Base-by-base conservation (phyloP, 2,329 filamentous ascomycete species). In the Blastomyces silverae region DNA sequence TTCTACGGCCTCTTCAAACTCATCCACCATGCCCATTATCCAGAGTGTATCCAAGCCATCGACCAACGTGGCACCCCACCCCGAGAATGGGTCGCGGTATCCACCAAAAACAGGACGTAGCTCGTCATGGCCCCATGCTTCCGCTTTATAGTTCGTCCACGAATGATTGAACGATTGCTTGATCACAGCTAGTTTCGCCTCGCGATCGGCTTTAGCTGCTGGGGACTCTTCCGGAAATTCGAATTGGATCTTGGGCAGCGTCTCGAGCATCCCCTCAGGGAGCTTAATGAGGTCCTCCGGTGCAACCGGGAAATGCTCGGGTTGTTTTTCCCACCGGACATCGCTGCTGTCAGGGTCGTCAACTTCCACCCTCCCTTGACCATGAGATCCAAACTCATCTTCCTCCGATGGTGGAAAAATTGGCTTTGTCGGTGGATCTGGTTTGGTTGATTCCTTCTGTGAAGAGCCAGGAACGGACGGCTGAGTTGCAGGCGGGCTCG, bases 271-370 rank as follows among this genome's bases (percentile, higher is more conserved):
- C 1, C 70, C 72, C 17, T 65, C 66, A 17, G 71, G 73, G 25
- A 74, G 64, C 5, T 93, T 92, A 90, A 92, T 92, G 64, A 96
- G 80, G 22, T 89, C 87, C 65, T 87, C 84, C 2, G 83, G 77
- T 8, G 87, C 80, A 2, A 97, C 78, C 0, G 94, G 92, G 77
- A 90, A 97, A 73, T 89, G 83, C 74, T 96, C 91, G 2, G 82
- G 79, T 67, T 85, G 82, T 74, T 88, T 91, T 64, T 79, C 79
- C 93, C 93, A 97, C 71, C 92, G 88, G 39, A 87, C 76, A 11
- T 74, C 71, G 25, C 73, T 68, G 28, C 69, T 70, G 10, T 68
- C 66, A 58, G 68, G 39, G 37, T 72, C 69, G 64, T 70, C 68
- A 61, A 78, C 69, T 13, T 76, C 73, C 44, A 75, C 63, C 64